phyloP scores from a whole-genome alignment of 768 basidiomycete species.

The Symmetrospora coprosmae region DNA sequence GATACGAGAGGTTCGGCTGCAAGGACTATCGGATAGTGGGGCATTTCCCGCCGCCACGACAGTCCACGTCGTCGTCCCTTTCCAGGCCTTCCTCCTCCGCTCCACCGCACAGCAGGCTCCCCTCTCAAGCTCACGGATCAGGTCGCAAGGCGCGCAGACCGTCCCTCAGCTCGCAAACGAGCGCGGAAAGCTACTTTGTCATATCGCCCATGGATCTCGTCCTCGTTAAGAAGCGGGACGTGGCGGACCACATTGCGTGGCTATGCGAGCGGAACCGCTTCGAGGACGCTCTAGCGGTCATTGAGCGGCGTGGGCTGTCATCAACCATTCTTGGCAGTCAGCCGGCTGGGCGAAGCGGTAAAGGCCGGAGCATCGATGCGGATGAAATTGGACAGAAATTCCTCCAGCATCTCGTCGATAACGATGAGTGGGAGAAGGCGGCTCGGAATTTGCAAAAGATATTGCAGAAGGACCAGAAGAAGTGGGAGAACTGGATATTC shows the following conservation, averaged over 20 bases:
- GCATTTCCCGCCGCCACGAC: slow-evolving; percentile 38
- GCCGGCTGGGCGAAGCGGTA: slow-evolving; percentile 36
- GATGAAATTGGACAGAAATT: slow-evolving; percentile 64
- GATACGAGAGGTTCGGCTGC: slow-evolving; percentile 72
- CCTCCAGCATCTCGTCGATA: slow-evolving; percentile 64
- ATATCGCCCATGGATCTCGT: slow-evolving; percentile 75
- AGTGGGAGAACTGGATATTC: slow-evolving; percentile 97
- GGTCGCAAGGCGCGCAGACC: too few relatives aligned
- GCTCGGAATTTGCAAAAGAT: slow-evolving; percentile 73
- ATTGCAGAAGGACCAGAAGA: slow-evolving; percentile 57
- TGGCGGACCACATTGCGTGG: slow-evolving; percentile 81
- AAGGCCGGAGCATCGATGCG: slow-evolving; percentile 41
- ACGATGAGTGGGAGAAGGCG: slow-evolving; percentile 62
- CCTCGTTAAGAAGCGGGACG: slow-evolving; percentile 71
- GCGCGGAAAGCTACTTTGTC: slow-evolving; percentile 51
- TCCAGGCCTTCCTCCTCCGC: too few relatives aligned
- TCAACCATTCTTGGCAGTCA: slow-evolving; percentile 26
- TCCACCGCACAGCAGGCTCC: too few relatives aligned
- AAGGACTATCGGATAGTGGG: slow-evolving; percentile 74
- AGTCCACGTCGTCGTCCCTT: too few relatives aligned
- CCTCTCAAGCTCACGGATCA: too few relatives aligned
- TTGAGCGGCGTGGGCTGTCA: slow-evolving; percentile 49
- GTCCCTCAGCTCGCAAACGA: slow-evolving; percentile 18
- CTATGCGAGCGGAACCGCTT: slow-evolving; percentile 69
- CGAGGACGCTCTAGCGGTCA: slow-evolving; percentile 72